Conservation (phyloP, 2,329 filamentous ascomycete genomes). For the Colletotrichum navitas region DNA sequence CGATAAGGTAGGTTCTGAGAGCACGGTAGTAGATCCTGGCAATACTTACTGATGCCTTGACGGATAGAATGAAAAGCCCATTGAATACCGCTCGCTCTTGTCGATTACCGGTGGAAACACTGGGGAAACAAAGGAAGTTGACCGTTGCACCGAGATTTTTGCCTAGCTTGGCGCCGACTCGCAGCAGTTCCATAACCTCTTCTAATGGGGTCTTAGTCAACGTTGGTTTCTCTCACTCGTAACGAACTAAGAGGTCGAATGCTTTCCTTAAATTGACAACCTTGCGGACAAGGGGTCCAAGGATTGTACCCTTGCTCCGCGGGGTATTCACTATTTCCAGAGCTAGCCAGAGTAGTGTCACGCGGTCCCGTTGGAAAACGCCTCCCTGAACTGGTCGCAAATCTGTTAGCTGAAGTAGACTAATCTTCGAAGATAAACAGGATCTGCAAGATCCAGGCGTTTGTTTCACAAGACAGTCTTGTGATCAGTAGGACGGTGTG, state of each 20-base stretch:
- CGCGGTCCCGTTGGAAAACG: constrained; percentile 30
- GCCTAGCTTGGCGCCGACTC: not conserved
- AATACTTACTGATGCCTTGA: constrained; percentile 2
- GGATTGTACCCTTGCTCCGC: constrained; percentile 2
- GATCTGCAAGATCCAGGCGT: constrained; percentile 34
- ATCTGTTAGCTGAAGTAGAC: not conserved
- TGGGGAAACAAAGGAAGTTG: constrained; percentile 4
- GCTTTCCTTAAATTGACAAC: constrained; percentile 27
- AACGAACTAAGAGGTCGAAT: constrained; percentile 13
- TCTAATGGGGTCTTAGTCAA: not conserved
- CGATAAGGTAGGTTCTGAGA: constrained; percentile 14
- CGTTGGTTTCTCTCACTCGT: not conserved
- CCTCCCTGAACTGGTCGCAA: constrained; percentile 22
- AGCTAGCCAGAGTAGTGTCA: constrained; percentile 19
- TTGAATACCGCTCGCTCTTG: constrained; percentile 21
- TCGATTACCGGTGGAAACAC: not conserved
- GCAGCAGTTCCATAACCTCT: constrained; percentile 10
- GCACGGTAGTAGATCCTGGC: constrained; percentile 21
- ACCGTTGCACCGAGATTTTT: constrained; percentile 13
- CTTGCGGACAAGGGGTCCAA: constrained; percentile 25
- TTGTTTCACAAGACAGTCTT: constrained; percentile 27
- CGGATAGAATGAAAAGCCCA: constrained; percentile 5
- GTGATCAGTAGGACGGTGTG: constrained; percentile 21
- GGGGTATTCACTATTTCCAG: constrained; percentile 28
- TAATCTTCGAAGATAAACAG: constrained; percentile 11